These are phyloP conservation scores for Phalaenopsis equestris DNA, from an alignment of 106 monocot genomes.

Conservation along the genomic window DNA sequence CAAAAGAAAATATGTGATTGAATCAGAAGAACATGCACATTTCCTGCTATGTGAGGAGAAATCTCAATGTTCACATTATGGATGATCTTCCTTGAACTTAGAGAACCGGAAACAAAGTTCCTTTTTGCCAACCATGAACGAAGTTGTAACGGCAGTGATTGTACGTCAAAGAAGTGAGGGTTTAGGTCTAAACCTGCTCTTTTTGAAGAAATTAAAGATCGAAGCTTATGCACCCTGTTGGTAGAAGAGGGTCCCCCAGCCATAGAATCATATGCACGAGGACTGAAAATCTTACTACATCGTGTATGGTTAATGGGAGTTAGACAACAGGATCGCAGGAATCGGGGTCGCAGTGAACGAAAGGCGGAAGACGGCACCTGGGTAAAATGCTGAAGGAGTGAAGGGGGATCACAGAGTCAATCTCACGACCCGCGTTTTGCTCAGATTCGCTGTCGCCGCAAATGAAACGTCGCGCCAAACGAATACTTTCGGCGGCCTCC, in stretches of 20 bases:
- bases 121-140: conserved; percentile 6
- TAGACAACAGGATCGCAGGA: neutral
- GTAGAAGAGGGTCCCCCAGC: neutral
- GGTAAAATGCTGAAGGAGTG: no score
- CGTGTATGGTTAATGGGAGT: neutral
- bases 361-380: no score
- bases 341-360: no score
- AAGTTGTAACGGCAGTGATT: neutral
- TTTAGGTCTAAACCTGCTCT: conserved; percentile 4
- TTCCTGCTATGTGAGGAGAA: conserved; percentile 85
- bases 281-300: neutral
- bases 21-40: neutral
- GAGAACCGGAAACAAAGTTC: conserved; percentile 2
- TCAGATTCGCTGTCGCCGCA: no score
- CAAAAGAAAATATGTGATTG: neutral
- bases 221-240: neutral
- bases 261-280: neutral
- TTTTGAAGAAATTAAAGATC: neutral
- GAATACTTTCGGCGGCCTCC: no score
- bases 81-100: conserved; percentile 6
- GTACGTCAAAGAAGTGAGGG: neutral
- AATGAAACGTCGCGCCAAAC: no score
- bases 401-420: no score
- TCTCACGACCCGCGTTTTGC: no score
- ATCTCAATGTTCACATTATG: conserved; percentile 45